Percentiles rank a stretch among this genome's conserved stretches.
These are phyloP conservation scores for Mycena maculata DNA, from an alignment of 768 basidiomycete genomes.

Conservation along the genomic window DNA sequence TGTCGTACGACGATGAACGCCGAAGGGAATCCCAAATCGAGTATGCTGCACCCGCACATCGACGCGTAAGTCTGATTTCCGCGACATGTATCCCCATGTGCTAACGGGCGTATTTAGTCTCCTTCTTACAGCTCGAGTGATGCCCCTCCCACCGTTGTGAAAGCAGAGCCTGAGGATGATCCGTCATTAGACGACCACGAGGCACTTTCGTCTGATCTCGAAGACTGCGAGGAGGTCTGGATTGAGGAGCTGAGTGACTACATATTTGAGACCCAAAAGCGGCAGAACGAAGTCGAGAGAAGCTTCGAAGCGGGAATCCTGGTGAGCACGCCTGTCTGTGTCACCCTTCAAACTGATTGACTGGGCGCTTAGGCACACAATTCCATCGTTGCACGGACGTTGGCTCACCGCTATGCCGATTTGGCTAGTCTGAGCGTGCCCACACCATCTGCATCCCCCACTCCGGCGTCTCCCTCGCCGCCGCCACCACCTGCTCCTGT, in stretches of 20 bases:
- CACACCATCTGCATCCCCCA: no score
- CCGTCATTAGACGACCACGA: conserved; percentile 52
- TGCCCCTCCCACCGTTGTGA: conserved; percentile 35
- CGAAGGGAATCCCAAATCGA: conserved; percentile 63
- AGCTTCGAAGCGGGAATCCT: conserved; percentile 77
- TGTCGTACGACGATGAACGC: conserved; percentile 17
- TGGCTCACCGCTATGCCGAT: conserved; percentile 68
- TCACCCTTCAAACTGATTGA: conserved; percentile 18
- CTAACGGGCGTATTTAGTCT: conserved; percentile 10
- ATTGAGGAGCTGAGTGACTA: conserved; percentile 75
- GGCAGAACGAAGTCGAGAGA: conserved; percentile 77
- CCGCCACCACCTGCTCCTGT: no score
- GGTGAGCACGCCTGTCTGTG: conserved; percentile 52
- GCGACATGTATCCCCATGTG: conserved; percentile 8
- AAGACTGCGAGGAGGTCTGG: conserved; percentile 86
- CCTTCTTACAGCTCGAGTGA: conserved; percentile 24
- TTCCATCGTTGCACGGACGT: conserved; percentile 66
- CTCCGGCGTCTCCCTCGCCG: no score
- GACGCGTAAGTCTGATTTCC: conserved; percentile 63
- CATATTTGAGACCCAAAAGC: conserved; percentile 75
- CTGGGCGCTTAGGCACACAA: conserved; percentile 70
- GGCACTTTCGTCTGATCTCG: conserved; percentile 79
- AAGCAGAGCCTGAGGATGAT: conserved; percentile 42
- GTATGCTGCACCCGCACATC: conserved; percentile 52
- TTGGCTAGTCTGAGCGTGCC: conserved; percentile 57